Evolutionary conservation across 1,284 basidiomycete genomes (phyloP).

Genomic region (Melanopsichium pennsylvanicum): DNA sequence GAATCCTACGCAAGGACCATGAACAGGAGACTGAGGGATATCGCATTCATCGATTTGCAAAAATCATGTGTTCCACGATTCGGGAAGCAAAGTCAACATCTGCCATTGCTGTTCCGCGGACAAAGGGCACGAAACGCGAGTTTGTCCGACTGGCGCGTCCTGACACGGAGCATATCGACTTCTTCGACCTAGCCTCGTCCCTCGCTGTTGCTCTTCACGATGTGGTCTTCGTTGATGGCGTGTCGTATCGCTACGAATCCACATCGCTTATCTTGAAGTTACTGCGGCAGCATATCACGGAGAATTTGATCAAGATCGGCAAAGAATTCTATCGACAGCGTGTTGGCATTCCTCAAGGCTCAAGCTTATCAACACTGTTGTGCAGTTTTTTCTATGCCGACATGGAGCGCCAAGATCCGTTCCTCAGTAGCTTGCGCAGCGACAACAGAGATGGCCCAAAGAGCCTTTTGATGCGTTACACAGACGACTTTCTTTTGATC

Average conservation of each 20-base stretch:
- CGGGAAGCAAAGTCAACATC: background rate
- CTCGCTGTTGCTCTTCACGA: conserved; percentile 74
- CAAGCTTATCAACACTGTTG: conserved; percentile 83
- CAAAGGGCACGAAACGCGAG: conserved; percentile 18
- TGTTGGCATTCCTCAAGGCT: conserved; percentile 94
- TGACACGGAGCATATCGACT: conserved; percentile 77
- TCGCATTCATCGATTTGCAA: conserved; percentile 55
- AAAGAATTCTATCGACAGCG: conserved; percentile 80
- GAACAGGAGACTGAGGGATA: conserved; percentile 36
- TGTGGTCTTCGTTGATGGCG: conserved; percentile 85
- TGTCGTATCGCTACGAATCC: conserved; percentile 72
- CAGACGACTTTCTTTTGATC: conserved; percentile 93
- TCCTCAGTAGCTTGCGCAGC: conserved; percentile 72
- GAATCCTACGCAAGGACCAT: conserved; percentile 66
- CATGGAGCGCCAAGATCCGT: conserved; percentile 73
- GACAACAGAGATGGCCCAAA: background rate
- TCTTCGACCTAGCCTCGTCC: conserved; percentile 70
- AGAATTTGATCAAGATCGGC: conserved; percentile 80
- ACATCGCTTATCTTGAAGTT: conserved; percentile 75
- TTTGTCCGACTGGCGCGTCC: conserved; percentile 41
- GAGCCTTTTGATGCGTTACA: conserved; percentile 73
- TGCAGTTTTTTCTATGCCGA: conserved; percentile 86
- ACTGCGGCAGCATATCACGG: conserved; percentile 85
- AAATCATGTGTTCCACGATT: conserved; percentile 31
- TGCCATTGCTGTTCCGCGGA: background rate